A percentile compares a stretch with the other conserved stretches of the same genome.
Evolutionary conservation across 2,329 filamentous ascomycete genomes (phyloP).

Genomic region (Malbranchea zuffiana): DNA sequence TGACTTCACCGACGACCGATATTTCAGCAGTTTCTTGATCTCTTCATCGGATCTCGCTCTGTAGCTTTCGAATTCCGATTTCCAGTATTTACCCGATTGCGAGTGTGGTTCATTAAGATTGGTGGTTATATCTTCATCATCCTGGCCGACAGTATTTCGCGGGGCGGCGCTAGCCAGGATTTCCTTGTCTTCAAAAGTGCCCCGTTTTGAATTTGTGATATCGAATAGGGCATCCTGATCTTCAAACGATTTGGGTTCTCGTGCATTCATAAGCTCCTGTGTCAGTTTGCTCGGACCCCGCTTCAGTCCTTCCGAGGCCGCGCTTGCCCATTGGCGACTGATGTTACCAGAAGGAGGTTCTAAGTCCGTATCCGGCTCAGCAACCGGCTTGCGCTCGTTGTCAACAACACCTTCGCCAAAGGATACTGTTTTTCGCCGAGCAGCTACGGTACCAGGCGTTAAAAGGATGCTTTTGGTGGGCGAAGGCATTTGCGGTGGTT

Average conservation of each 20-base stretch:
- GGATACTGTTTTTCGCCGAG: slow-evolving; percentile 50
- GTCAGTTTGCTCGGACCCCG: slow-evolving; percentile 32
- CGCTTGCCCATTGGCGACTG: slow-evolving; percentile 23
- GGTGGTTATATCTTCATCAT: slow-evolving; percentile 38
- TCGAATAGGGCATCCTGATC: slow-evolving; percentile 20
- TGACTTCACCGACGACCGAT: slow-evolving; percentile 48
- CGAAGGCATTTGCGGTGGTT: slow-evolving; percentile 30
- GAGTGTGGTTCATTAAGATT: slow-evolving; percentile 46
- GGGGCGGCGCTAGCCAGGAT: neutral
- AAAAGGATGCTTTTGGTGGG: slow-evolving; percentile 54
- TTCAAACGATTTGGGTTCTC: slow-evolving; percentile 19
- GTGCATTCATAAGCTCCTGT: slow-evolving; percentile 31
- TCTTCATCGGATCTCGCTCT: slow-evolving; percentile 47
- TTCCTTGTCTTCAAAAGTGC: slow-evolving; percentile 1
- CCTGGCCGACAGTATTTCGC: slow-evolving; percentile 19
- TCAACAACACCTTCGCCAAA: slow-evolving; percentile 48
- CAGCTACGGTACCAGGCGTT: slow-evolving; percentile 49
- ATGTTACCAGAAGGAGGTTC: slow-evolving; percentile 37
- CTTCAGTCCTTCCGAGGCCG: slow-evolving; percentile 4
- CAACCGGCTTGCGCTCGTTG: slow-evolving; percentile 42
- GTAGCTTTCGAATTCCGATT: slow-evolving; percentile 50
- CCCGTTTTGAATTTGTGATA: slow-evolving; percentile 16
- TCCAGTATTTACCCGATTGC: slow-evolving; percentile 52
- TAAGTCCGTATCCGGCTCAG: slow-evolving; percentile 37
- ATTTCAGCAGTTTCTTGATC: slow-evolving; percentile 50